A percentile compares a stretch with the other conserved stretches of the same genome.
Evolutionary conservation across 495 filamentous ascomycete genomes (phyloP).

Genomic region (Rostrohypoxylon terebratum): DNA sequence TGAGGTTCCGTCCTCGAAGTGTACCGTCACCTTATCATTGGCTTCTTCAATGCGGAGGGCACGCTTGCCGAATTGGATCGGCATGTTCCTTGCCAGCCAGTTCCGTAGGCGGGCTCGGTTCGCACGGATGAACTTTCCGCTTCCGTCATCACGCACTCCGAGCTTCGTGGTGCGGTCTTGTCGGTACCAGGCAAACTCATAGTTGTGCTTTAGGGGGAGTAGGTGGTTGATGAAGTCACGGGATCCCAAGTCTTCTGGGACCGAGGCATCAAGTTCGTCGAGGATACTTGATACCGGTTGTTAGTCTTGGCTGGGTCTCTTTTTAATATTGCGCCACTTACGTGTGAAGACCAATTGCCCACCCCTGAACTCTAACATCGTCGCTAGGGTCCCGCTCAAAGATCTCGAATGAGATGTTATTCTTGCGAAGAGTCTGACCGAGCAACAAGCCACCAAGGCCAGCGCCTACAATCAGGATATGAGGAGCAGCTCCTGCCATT

Average conservation of each 20-base stretch:
- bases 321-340: constrained; percentile 10
- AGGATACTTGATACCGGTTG: constrained; percentile 36
- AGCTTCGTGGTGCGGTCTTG: constrained; percentile 35
- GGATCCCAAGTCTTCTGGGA: constrained; percentile 50
- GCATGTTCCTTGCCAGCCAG: constrained; percentile 46
- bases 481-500: constrained; percentile 27
- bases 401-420: constrained; percentile 63
- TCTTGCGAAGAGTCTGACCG: constrained; percentile 64
- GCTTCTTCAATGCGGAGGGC: constrained; percentile 41
- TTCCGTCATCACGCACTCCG: constrained; percentile 45
- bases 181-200: constrained; percentile 46
- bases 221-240: constrained; percentile 53
- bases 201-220: constrained; percentile 38
- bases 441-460: constrained; percentile 67
- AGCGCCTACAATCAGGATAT: constrained; percentile 61
- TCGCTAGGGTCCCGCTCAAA: constrained; percentile 61
- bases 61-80: constrained; percentile 46
- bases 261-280: constrained; percentile 52
- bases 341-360: constrained; percentile 53
- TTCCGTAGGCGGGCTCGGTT: constrained; percentile 42
- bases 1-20: constrained; percentile 54
- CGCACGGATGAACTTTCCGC: constrained; percentile 45
- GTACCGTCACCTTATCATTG: constrained; percentile 37
- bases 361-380: constrained; percentile 50
- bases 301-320: background rate